phyloP scores from a whole-genome alignment of 208 protist genomes.

The Leishmania aethiopica region DNA sequence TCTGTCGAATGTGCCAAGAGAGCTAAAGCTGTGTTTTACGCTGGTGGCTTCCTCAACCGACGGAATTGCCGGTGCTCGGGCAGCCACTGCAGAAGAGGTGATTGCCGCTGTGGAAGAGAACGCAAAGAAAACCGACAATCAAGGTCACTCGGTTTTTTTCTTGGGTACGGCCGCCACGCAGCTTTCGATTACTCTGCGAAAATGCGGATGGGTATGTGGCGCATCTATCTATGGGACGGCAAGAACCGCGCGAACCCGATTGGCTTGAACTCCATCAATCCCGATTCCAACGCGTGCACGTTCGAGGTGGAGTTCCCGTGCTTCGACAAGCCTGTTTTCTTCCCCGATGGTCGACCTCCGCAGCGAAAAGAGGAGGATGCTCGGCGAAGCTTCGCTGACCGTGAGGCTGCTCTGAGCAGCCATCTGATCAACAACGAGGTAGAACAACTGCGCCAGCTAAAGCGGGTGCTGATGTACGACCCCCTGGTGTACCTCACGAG shows the following conservation, averaged over 20 bases:
- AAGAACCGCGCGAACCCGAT: constrained; percentile 44
- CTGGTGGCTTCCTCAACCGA: constrained; percentile 41
- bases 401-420: constrained; percentile 27
- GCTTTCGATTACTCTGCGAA: constrained; percentile 58
- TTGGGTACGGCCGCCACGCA: constrained; percentile 47
- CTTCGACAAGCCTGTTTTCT: constrained; percentile 52
- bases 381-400: constrained; percentile 14
- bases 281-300: constrained; percentile 32
- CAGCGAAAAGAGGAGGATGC: constrained; percentile 29
- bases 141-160: constrained; percentile 34
- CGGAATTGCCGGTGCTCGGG: constrained; percentile 21
- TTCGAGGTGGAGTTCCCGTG: constrained; percentile 48
- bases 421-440: constrained; percentile 45
- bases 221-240: constrained; percentile 51
- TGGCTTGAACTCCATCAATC: constrained; percentile 38
- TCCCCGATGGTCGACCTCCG: constrained; percentile 52
- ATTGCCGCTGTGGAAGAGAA: constrained; percentile 35
- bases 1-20: constrained; percentile 44
- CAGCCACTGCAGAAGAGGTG: constrained; percentile 31
- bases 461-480: constrained; percentile 59
- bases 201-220: constrained; percentile 37
- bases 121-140: constrained; percentile 48
- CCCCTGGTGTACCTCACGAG: constrained; percentile 55
- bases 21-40: constrained; percentile 67
- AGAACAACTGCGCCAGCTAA: constrained; percentile 60